A percentile compares a stretch with the other conserved stretches of the same genome.
phyloP scores from a whole-genome alignment of 768 basidiomycete genomes.

The Amylocystis lapponica region DNA sequence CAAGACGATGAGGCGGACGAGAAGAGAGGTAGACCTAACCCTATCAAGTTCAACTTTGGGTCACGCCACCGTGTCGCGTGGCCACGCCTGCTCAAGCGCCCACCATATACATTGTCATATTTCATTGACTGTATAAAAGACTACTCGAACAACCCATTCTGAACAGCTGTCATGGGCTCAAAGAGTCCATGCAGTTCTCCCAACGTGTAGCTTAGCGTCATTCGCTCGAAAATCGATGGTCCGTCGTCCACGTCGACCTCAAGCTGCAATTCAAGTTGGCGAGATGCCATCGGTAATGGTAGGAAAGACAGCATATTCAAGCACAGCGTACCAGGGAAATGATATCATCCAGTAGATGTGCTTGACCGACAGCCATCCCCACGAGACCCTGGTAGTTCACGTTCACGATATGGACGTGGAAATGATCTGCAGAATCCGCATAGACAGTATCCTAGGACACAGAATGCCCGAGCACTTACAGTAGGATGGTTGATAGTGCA shows the following conservation, averaged over 20 bases:
- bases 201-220: slow-evolving; percentile 79
- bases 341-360: slow-evolving; percentile 88
- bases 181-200: slow-evolving; percentile 77
- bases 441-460: not conserved
- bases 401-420: slow-evolving; percentile 91
- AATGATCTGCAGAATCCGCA: slow-evolving; percentile 59
- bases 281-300: not conserved
- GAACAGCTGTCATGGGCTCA: slow-evolving; percentile 13
- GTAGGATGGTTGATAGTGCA: slow-evolving; percentile 96
- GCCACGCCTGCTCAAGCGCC: not conserved
- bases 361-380: slow-evolving; percentile 84
- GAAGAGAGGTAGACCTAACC: too few species aligned
- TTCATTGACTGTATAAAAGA: too few species aligned
- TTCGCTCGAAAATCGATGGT: slow-evolving; percentile 53
- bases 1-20: too few species aligned
- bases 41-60: not conserved
- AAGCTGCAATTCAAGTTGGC: slow-evolving; percentile 40
- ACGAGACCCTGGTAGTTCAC: slow-evolving; percentile 51
- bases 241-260: slow-evolving; percentile 44
- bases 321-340: slow-evolving; percentile 81
- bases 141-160: too few species aligned
- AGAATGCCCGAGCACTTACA: slow-evolving; percentile 46
- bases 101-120: too few species aligned
- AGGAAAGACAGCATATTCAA: not conserved
- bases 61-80: not conserved